Conservation (phyloP, 2,329 filamentous ascomycete genomes). For the Aureobasidium lini region DNA sequence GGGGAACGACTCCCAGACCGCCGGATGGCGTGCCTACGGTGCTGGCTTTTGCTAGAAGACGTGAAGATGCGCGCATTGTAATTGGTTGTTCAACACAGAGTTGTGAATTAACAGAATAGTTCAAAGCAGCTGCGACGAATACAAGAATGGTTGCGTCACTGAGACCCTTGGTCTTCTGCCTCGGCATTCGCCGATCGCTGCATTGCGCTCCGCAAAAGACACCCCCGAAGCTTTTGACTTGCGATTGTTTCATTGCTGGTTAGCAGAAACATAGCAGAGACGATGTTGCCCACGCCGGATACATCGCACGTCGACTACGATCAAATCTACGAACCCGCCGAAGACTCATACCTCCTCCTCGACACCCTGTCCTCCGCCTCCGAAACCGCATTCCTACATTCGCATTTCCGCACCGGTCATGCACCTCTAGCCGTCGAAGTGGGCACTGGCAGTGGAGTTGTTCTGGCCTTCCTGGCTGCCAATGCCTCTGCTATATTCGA, state of each 20-base stretch:
- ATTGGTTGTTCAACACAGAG: background rate
- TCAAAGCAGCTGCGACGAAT: background rate
- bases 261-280: background rate
- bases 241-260: background rate
- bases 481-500: constrained; percentile 68
- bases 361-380: constrained; percentile 72
- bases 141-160: constrained; percentile 6
- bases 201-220: background rate
- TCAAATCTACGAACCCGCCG: constrained; percentile 87
- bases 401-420: constrained; percentile 46
- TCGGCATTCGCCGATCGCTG: background rate
- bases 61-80: constrained; percentile 20
- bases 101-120: background rate
- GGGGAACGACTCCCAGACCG: constrained; percentile 38
- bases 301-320: constrained; percentile 87
- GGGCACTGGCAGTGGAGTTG: constrained; percentile 85
- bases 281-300: constrained; percentile 86
- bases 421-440: constrained; percentile 67
- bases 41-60: constrained; percentile 28
- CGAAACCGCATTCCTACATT: constrained; percentile 62
- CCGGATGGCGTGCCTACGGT: constrained; percentile 25
- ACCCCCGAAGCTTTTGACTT: background rate
- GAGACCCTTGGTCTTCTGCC: background rate
- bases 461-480: constrained; percentile 79
- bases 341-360: constrained; percentile 90